Conservation (phyloP, 202 grass and related monocot species). For the Setaria italica region DNA sequence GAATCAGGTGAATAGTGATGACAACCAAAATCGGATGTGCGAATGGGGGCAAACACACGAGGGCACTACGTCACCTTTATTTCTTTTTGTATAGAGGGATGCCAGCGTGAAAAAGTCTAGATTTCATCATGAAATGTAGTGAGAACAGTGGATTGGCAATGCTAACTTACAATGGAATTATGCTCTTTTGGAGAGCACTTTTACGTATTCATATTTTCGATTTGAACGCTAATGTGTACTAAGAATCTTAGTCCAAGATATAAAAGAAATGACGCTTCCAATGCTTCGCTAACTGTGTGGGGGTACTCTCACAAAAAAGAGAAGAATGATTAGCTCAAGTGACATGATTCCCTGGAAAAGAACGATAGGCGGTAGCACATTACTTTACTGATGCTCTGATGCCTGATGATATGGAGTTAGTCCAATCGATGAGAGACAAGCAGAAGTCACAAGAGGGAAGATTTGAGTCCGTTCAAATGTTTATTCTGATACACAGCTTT, state of each 20-base stretch:
- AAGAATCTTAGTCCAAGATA: conserved; percentile 7
- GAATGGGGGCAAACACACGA: too few relatives aligned
- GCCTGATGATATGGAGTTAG: not conserved
- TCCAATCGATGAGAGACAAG: not conserved
- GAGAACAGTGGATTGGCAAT: not conserved
- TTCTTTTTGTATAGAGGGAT: not conserved
- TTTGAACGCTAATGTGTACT: not conserved
- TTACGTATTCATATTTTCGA: not conserved
- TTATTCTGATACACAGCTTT: not conserved
- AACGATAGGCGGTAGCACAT: not conserved
- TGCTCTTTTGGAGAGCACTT: not conserved
- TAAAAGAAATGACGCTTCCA: not conserved
- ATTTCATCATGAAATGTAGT: too few relatives aligned
- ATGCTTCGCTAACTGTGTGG: not conserved
- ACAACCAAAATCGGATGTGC: too few relatives aligned
- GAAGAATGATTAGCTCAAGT: not conserved
- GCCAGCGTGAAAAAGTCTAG: not conserved
- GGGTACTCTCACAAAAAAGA: not conserved
- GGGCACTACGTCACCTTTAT: too few relatives aligned
- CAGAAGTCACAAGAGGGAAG: not conserved
- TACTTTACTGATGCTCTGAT: not conserved
- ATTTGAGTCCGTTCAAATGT: not conserved
- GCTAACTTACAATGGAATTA: not conserved
- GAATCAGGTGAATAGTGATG: too few relatives aligned
- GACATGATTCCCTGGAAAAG: not conserved